Evolutionary conservation across 257 asterid species (phyloP).

Genomic region (Rhazya stricta): DNA sequence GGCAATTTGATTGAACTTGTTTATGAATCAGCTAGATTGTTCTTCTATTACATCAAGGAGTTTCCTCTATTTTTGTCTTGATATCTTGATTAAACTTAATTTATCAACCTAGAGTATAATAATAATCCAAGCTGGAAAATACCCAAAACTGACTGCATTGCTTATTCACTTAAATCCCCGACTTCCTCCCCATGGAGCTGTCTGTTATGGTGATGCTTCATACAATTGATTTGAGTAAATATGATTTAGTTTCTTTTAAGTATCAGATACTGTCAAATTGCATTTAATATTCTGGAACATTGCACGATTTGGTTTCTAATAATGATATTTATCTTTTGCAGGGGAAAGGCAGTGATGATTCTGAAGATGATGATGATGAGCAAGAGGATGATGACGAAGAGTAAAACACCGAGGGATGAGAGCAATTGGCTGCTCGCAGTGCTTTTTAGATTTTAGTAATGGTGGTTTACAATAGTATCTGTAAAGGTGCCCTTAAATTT

Average conservation of each 20-base stretch:
- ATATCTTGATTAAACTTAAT: no score
- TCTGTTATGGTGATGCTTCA: no score
- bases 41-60: no score
- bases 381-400: conserved; percentile 38
- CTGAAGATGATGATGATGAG: conserved; percentile 29
- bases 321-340: conserved; percentile 17
- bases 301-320: neutral
- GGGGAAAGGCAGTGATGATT: conserved; percentile 54
- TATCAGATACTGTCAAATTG: neutral
- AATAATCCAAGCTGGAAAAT: no score
- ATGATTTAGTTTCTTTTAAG: no score
- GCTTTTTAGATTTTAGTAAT: conserved; percentile 1
- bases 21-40: neutral
- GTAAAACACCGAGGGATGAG: conserved; percentile 40
- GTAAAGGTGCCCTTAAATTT: conserved; percentile 17
- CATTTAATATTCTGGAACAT: neutral
- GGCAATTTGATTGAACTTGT: no score
- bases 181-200: no score
- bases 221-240: no score
- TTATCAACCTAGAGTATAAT: no score
- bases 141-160: no score
- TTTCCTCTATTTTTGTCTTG: no score
- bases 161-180: no score
- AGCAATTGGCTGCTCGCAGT: conserved; percentile 1
- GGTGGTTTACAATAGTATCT: conserved; percentile 8